Evolutionary conservation across 106 monocot genomes (phyloP).

Genomic region (Triglochin maritima): DNA sequence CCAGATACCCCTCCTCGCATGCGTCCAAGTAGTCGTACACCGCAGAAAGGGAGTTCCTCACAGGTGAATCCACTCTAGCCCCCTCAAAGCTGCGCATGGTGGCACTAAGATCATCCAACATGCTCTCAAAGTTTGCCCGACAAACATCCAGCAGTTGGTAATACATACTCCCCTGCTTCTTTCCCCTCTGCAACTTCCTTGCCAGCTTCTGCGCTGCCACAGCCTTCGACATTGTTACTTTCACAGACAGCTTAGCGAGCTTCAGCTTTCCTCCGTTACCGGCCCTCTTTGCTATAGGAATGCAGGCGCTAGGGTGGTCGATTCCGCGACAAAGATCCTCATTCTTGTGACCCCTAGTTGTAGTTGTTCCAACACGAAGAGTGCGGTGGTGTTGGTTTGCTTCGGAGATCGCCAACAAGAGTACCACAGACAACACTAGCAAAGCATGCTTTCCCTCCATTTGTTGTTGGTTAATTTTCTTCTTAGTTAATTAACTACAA

Average conservation of each 20-base stretch:
- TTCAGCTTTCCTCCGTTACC: no score
- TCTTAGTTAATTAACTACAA: no score
- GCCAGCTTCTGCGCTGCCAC: slow-evolving; percentile 1
- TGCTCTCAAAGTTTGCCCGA: slow-evolving; percentile 9
- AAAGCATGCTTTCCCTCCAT: no score
- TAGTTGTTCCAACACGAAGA: no score
- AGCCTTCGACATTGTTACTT: slow-evolving; percentile 1
- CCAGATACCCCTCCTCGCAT: slow-evolving; percentile 2
- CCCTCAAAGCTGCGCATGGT: background rate
- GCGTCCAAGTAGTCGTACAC: slow-evolving; percentile 3
- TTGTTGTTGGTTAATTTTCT: no score
- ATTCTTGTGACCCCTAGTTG: slow-evolving; percentile 34
- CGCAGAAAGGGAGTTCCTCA: slow-evolving; percentile 2
- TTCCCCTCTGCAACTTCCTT: background rate
- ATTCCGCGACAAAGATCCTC: slow-evolving; percentile 22
- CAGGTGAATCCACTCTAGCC: background rate
- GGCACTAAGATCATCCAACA: background rate
- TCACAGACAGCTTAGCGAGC: background rate
- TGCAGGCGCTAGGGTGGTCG: slow-evolving; percentile 4
- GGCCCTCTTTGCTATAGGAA: background rate
- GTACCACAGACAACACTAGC: no score
- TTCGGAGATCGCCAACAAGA: no score
- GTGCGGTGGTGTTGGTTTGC: no score
- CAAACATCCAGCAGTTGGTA: slow-evolving; percentile 6
- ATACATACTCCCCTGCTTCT: background rate